Percentiles rank a stretch among this genome's conserved stretches.
phyloP scores from a whole-genome alignment of 2,329 filamentous ascomycete genomes.

The Claviceps spartinae region DNA sequence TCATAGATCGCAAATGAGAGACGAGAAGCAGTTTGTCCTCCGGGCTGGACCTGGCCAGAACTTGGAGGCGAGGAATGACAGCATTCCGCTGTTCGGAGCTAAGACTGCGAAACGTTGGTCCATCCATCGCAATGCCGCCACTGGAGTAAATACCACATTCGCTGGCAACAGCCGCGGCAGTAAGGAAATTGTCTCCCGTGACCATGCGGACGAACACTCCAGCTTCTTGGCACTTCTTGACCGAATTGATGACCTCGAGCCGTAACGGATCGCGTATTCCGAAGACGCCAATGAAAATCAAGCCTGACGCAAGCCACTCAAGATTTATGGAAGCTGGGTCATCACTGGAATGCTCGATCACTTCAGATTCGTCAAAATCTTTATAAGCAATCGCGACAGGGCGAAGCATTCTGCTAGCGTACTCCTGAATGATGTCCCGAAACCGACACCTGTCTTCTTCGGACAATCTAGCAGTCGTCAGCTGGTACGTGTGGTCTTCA shows the following conservation, averaged over 20 bases:
- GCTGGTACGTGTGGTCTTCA: constrained; percentile 27
- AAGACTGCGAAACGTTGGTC: constrained; percentile 41
- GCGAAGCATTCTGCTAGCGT: constrained; percentile 56
- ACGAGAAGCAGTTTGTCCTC: constrained; percentile 57
- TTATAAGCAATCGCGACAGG: constrained; percentile 64
- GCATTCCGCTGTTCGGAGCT: constrained; percentile 33
- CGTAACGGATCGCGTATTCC: constrained; percentile 58
- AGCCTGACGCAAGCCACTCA: constrained; percentile 32
- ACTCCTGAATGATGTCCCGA: constrained; percentile 27
- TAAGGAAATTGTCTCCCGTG: constrained; percentile 37
- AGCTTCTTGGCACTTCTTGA: constrained; percentile 46
- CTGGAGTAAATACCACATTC: constrained; percentile 33
- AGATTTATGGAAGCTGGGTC: constrained; percentile 21
- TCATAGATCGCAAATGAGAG: constrained; percentile 48
- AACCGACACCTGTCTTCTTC: constrained; percentile 20
- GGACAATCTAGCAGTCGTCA: constrained; percentile 16
- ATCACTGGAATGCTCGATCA: constrained; percentile 34
- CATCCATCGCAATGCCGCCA: constrained; percentile 52
- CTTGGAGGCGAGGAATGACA: constrained; percentile 49
- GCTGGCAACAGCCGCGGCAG: constrained; percentile 28
- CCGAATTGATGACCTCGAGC: constrained; percentile 46
- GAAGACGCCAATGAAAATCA: constrained; percentile 34
- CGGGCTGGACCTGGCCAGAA: constrained; percentile 54
- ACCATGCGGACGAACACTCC: constrained; percentile 54
- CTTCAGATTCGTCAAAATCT: constrained; percentile 58